These are phyloP conservation scores for Nyssa sinensis DNA, from an alignment of 148 eudicot genomes.

Conservation along the genomic window DNA sequence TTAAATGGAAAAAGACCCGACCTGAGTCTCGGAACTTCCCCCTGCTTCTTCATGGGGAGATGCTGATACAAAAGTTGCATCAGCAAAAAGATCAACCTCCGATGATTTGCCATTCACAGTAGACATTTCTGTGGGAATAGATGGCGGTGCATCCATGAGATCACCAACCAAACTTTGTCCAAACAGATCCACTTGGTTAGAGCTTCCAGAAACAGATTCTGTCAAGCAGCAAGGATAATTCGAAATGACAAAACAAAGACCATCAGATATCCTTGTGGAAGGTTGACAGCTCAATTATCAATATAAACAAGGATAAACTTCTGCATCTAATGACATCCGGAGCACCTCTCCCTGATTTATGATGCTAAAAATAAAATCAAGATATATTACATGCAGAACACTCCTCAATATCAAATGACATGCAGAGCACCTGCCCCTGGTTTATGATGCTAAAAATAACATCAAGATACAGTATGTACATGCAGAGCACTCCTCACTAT, in stretches of 20 bases:
- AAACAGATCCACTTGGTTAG: slow-evolving; percentile 76
- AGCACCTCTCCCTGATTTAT: neutral
- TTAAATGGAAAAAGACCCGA: slow-evolving; percentile 19
- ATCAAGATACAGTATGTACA: neutral
- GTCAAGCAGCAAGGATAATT: slow-evolving; percentile 20
- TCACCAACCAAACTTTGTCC: slow-evolving; percentile 71
- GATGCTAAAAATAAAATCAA: neutral
- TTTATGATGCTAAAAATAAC: neutral
- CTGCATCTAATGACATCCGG: neutral
- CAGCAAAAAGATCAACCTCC: slow-evolving; percentile 92
- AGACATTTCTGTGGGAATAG: slow-evolving; percentile 46
- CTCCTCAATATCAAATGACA: neutral
- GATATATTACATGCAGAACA: neutral
- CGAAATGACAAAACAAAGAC: neutral
- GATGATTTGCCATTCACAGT: slow-evolving; percentile 39
- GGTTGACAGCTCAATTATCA: neutral
- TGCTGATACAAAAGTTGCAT: slow-evolving; percentile 93
- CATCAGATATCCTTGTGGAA: no score
- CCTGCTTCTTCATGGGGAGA: slow-evolving; percentile 44
- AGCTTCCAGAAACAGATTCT: slow-evolving; percentile 64
- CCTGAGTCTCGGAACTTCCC: slow-evolving; percentile 53
- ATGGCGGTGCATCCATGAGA: slow-evolving; percentile 60
- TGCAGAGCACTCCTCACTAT: neutral
- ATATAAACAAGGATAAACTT: neutral
- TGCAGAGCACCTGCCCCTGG: no score